Evolutionary conservation across 805 yeast genomes (phyloP), one percentile per base, ranked within the genome.

Genomic region (Saturnispora mendoncae): DNA sequence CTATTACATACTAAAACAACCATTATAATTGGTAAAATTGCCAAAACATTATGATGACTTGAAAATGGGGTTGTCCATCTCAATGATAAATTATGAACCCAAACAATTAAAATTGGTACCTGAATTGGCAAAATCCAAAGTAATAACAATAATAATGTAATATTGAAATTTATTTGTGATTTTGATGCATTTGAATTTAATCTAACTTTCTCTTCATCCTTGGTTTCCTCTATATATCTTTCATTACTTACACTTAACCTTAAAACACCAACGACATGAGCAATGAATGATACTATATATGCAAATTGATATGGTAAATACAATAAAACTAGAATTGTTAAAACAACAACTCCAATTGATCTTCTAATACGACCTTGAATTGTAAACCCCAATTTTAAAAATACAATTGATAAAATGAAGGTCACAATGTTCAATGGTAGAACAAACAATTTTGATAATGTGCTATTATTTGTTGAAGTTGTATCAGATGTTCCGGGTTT

Each of bases 231-330:
- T 12, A 34, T 19, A 8, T 37, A 29, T n/a, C 38, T 39, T 27
- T 33, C 38, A 15, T 26, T 31, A 21, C 17, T 39, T 14, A 39
- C 38, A 45, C 38, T 67, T 69, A 3, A 80, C 36, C 25, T 76
- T 69, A 21, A 75, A 72, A n/a, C 70, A 52, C 1, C 39, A 34
- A 33, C 35, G 10, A 65, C 49, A 55, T 85, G 95, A 2, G 81
- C 69, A 9, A 76, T 21, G 36, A 76, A 65, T 34, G 80, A 69
- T 6, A 83, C 68, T 6, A 76, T 63, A 51, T 71, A 84, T 2
- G 84, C 88, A 55, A 86, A 71, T 55, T 87, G 95, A 54, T 79
- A 87, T 0, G 96, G 96, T 12, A 84, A 62, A 53, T 79, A 82
- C 19, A 80, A 29, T 13, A 47, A 40, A 15, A 50, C 53, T 3